Evolutionary conservation across 2,329 filamentous ascomycete genomes (phyloP).

Genomic region (Fusarium heterosporum): DNA sequence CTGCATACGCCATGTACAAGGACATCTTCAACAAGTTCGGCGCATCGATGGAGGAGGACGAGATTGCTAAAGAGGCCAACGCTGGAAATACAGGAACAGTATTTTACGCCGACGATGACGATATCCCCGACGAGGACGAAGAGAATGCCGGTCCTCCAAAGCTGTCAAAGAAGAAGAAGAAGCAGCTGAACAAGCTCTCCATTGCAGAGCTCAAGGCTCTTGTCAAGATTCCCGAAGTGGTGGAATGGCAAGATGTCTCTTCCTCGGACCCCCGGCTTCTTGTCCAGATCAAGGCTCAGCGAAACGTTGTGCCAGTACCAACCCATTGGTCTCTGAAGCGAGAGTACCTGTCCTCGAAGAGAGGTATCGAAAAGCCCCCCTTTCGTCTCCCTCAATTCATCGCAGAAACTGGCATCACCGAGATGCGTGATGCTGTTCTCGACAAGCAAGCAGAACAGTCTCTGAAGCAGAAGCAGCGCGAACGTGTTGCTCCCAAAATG

Average conservation of each 20-base stretch:
- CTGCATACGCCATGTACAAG: conserved; percentile 85
- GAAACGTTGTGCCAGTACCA: conserved; percentile 95
- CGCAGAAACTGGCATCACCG: conserved; percentile 94
- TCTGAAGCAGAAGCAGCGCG: conserved; percentile 94
- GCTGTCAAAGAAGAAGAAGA: conserved; percentile 94
- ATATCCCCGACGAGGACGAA: conserved; percentile 87
- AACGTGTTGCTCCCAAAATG: conserved; percentile 94
- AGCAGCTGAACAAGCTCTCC: conserved; percentile 90
- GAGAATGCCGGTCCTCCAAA: conserved; percentile 73
- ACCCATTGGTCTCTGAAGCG: conserved; percentile 95
- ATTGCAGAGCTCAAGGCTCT: conserved; percentile 95
- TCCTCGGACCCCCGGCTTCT: conserved; percentile 89
- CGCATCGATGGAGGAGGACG: conserved; percentile 70
- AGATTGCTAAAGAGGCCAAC: conserved; percentile 72
- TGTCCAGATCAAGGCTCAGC: conserved; percentile 93
- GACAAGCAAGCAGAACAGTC: conserved; percentile 95
- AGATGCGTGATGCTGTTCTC: conserved; percentile 96
- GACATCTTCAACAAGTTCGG: conserved; percentile 85
- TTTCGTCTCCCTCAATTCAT: conserved; percentile 97
- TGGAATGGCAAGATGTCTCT: conserved; percentile 97
- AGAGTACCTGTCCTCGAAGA: conserved; percentile 96
- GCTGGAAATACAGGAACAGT: conserved; percentile 84
- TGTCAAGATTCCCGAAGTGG: conserved; percentile 90
- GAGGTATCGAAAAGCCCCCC: conserved; percentile 94
- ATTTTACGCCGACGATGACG: conserved; percentile 84